Evolutionary conservation across 2,329 filamentous ascomycete genomes (phyloP).

Genomic region (Phialophora macrospora): DNA sequence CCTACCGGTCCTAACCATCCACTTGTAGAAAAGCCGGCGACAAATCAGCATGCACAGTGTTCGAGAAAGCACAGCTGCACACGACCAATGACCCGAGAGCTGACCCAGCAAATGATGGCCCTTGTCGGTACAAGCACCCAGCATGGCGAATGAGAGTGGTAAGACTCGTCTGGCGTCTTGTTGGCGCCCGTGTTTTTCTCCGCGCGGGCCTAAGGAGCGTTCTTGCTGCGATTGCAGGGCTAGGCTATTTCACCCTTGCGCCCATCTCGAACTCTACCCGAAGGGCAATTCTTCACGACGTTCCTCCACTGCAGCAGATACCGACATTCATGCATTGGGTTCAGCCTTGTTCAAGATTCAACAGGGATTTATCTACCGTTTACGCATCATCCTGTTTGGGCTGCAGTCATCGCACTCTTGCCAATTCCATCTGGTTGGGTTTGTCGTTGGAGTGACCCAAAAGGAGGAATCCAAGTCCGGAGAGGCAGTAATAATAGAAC

Average conservation of each 20-base stretch:
- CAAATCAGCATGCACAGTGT: slow-evolving; percentile 19
- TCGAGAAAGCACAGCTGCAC: slow-evolving; percentile 1
- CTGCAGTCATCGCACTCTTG: not conserved
- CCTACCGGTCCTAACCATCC: not conserved
- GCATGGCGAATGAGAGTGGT: not conserved
- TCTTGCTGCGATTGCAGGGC: slow-evolving; percentile 10
- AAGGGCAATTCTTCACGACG: slow-evolving; percentile 20
- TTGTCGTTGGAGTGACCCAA: not conserved
- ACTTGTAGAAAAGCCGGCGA: slow-evolving; percentile 10
- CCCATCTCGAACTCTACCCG: slow-evolving; percentile 1
- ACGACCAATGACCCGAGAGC: not conserved
- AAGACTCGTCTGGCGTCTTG: not conserved
- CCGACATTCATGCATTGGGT: not conserved
- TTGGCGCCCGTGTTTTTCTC: not conserved
- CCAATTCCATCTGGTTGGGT: not conserved
- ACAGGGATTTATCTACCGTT: not conserved
- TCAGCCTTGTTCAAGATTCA: slow-evolving; percentile 14
- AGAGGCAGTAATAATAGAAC: not conserved
- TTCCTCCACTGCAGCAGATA: not conserved
- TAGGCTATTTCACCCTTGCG: slow-evolving; percentile 9
- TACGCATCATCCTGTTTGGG: not conserved
- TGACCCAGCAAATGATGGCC: slow-evolving; percentile 5
- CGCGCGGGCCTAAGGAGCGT: not conserved
- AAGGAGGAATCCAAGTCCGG: not conserved
- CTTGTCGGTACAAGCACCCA: not conserved